Base-by-base conservation (phyloP, 768 basidiomycete genomes). In the Boletus rubroflammeus region DNA sequence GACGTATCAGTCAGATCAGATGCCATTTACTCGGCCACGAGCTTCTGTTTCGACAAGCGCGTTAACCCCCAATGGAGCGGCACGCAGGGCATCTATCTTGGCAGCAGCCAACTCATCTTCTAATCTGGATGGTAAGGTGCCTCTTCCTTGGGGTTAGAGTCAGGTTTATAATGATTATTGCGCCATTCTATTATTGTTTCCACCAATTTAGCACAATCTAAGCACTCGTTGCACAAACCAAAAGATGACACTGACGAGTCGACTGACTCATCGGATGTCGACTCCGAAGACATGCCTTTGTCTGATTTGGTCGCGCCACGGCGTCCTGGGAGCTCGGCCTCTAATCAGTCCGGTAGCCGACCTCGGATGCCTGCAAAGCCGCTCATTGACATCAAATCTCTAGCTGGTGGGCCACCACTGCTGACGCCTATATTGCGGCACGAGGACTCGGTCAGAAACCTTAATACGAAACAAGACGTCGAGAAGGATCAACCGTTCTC, bases 31-130 rank as follows among this genome's bases (percentile, higher is more conserved):
- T 48, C 73, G 80, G 40, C 66, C 64, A n/a, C 75, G 80, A 2
- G 81, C 82, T 25, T 84, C 82, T 45, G 73, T 70, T 39, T 86
- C 85, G 9, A 78, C 82, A 3, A 83, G 83, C 58, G 84, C 85
- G 5, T 53, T 83, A 36, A 69, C 75, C 3, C 83, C 83, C 0
- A 76, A 72, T 42, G 73, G 76, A 25, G 79, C 81, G 9, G 81
- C 81, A 0, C 77, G 76, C 52, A 73, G 77, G 34, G 84, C 81
- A 1, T 81, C 79, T 34, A 58, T 67, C 15, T 43, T 78, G 35
- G 73, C 66, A 54, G 58, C 63, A 23, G 62, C 72, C 6, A 72
- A 71, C 50, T 67, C 69, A n/a, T 61, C 61, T 46, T 51, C 61
- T 21, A 58, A 51, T 28, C 50, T 53, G 32, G 60, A 58, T 45